A percentile compares a stretch with the other conserved stretches of the same genome.
phyloP scores from a whole-genome alignment of 208 protist genomes.

The Trypanosoma vivax region DNA sequence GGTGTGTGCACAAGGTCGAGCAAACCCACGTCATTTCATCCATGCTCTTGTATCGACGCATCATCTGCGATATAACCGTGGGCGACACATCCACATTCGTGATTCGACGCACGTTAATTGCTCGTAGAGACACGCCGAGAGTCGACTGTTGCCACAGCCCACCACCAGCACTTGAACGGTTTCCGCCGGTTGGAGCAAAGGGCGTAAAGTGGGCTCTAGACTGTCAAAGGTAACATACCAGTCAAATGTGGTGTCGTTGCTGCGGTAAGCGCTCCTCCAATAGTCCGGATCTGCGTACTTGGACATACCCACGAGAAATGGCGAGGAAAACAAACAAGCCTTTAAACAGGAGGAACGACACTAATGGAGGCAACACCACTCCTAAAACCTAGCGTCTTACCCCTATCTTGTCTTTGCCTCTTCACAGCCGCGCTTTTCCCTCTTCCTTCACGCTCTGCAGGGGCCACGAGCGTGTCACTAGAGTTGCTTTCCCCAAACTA shows the following conservation, averaged over 20 bases:
- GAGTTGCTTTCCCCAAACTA: too few relatives aligned
- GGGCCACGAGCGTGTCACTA: too few relatives aligned
- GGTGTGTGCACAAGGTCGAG: conserved; percentile 72
- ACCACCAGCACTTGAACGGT: conserved; percentile 79
- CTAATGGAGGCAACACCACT: neutral
- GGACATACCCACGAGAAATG: conserved; percentile 58
- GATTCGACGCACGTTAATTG: conserved; percentile 82
- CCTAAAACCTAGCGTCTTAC: too few relatives aligned
- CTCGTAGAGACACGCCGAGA: conserved; percentile 78
- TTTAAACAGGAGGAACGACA: neutral
- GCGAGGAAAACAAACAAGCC: neutral
- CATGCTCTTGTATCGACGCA: conserved; percentile 75
- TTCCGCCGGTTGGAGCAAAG: conserved; percentile 68
- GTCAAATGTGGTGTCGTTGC: conserved; percentile 87
- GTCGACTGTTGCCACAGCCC: conserved; percentile 87
- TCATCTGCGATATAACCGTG: conserved; percentile 85
- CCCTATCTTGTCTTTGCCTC: too few relatives aligned
- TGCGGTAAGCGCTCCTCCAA: conserved; percentile 89
- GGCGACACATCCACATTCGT: conserved; percentile 88
- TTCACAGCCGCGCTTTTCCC: too few relatives aligned
- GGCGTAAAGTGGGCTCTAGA: conserved; percentile 66
- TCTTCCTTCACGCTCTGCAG: too few relatives aligned
- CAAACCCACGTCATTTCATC: conserved; percentile 85
- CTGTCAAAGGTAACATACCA: conserved; percentile 89
- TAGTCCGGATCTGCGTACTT: conserved; percentile 89